These are phyloP conservation scores for Paratinospora sagittata DNA, from an alignment of 164 flowering plant species.

Conservation along the genomic window DNA sequence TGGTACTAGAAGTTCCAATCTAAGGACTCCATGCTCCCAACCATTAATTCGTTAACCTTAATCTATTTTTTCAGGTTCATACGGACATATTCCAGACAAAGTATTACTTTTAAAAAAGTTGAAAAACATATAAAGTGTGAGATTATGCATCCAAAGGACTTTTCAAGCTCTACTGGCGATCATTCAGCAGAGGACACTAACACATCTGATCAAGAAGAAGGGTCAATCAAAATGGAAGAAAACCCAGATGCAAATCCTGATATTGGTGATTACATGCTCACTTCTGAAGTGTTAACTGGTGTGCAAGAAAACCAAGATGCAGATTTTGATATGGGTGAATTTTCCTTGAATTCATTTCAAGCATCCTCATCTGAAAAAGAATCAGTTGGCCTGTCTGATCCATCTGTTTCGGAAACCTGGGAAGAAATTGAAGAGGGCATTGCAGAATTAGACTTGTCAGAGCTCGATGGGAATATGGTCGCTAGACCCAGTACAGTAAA, in stretches of 20 bases:
- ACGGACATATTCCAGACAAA: slow-evolving; percentile 36
- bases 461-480: slow-evolving; percentile 8
- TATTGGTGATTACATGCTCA: neutral
- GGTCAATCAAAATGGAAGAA: slow-evolving; percentile 14
- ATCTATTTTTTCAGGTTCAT: slow-evolving; percentile 45
- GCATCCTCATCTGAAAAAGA: slow-evolving; percentile 19
- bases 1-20: too few species aligned
- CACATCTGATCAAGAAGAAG: neutral
- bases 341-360: slow-evolving; percentile 18
- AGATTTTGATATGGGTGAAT: slow-evolving; percentile 12
- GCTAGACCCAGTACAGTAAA: slow-evolving; percentile 1
- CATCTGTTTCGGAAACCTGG: slow-evolving; percentile 12
- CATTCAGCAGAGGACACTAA: slow-evolving; percentile 2
- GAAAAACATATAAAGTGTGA: slow-evolving; percentile 69
- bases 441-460: slow-evolving; percentile 11
- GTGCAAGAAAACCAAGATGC: slow-evolving; percentile 4
- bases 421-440: slow-evolving; percentile 20
- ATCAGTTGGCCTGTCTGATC: slow-evolving; percentile 22
- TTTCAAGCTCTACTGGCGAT: slow-evolving; percentile 14
- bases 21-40: too few species aligned
- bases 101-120: slow-evolving; percentile 56
- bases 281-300: neutral
- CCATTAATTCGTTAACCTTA: neutral
- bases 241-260: slow-evolving; percentile 7
- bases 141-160: slow-evolving; percentile 22